Evolutionary conservation across 2,329 filamentous ascomycete genomes (phyloP).

Genomic region (Aspergillus thermomutatus): DNA sequence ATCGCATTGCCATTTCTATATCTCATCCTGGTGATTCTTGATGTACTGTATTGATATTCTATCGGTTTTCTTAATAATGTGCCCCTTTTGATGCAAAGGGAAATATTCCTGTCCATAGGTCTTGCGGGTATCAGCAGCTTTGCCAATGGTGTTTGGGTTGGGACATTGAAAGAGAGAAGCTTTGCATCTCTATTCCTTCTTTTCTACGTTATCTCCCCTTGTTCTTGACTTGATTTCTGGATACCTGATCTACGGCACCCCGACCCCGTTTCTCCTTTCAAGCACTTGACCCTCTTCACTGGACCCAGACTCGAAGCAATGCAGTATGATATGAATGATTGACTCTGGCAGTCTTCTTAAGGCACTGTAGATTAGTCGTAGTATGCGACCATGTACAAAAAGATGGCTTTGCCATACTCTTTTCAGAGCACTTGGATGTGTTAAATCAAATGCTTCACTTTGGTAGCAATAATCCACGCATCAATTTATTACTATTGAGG

Average conservation of each 20-base stretch:
- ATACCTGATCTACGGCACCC: constrained; percentile 19
- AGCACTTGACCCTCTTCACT: constrained; percentile 8
- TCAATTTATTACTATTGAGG: not conserved
- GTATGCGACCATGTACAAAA: not conserved
- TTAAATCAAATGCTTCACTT: not conserved
- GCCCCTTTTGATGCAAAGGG: constrained; percentile 12
- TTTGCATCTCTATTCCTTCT: constrained; percentile 10
- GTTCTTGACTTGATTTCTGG: constrained; percentile 11
- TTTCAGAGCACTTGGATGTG: not conserved
- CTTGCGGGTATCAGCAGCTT: constrained; percentile 5
- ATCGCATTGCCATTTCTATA: not conserved
- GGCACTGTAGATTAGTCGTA: not conserved
- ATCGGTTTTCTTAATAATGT: constrained; percentile 18
- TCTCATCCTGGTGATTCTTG: constrained; percentile 13
- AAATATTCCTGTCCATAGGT: constrained; percentile 9
- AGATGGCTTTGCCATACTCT: not conserved
- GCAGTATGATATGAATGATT: not conserved
- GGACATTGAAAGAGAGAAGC: constrained; percentile 16
- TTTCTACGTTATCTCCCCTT: constrained; percentile 12
- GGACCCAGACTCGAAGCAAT: not conserved
- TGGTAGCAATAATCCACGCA: not conserved
- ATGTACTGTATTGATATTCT: constrained; percentile 20
- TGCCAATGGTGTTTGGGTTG: constrained; percentile 11
- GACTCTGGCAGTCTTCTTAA: not conserved
- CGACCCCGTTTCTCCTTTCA: constrained; percentile 16